Conservation (phyloP, 2,329 filamentous ascomycete species). For the Myriosclerotinia scirpicola region DNA sequence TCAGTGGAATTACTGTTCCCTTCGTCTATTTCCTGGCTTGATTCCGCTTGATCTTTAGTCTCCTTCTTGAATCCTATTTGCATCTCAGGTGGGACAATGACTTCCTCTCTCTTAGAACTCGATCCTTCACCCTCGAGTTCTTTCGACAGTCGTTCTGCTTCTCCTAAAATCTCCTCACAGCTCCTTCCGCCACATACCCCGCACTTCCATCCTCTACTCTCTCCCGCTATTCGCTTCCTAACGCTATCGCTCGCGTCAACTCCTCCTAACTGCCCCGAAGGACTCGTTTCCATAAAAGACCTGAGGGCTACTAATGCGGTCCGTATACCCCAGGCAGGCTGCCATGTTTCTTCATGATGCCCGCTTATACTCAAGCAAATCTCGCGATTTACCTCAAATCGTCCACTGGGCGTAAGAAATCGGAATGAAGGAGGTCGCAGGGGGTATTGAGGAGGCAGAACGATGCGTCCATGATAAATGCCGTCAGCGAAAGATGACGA, state of each 20-base stretch:
- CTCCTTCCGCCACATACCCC: slow-evolving; percentile 63
- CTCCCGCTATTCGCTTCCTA: slow-evolving; percentile 65
- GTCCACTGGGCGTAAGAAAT: slow-evolving; percentile 85
- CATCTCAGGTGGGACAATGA: slow-evolving; percentile 15
- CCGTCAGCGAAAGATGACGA: slow-evolving; percentile 61
- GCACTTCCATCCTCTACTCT: slow-evolving; percentile 68
- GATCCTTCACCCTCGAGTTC: slow-evolving; percentile 58
- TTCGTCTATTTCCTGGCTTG: slow-evolving; percentile 1
- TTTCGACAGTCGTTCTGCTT: slow-evolving; percentile 60
- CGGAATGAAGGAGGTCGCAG: slow-evolving; percentile 93
- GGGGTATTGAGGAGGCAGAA: slow-evolving; percentile 85
- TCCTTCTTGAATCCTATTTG: slow-evolving; percentile 44
- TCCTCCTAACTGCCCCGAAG: slow-evolving; percentile 85
- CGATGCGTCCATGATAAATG: slow-evolving; percentile 93
- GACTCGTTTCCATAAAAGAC: slow-evolving; percentile 90
- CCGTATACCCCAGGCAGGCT: slow-evolving; percentile 94
- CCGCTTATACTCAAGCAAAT: slow-evolving; percentile 93
- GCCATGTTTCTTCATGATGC: slow-evolving; percentile 98
- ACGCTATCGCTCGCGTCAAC: slow-evolving; percentile 72
- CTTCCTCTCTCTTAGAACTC: slow-evolving; percentile 47
- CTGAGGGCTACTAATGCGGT: slow-evolving; percentile 80
- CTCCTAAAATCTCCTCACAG: slow-evolving; percentile 72
- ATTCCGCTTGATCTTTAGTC: slow-evolving; percentile 47
- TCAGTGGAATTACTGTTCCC: slow-evolving; percentile 11
- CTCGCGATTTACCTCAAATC: slow-evolving; percentile 95